Percentiles rank a stretch among this genome's conserved stretches.
phyloP scores from a whole-genome alignment of 768 basidiomycete genomes.

The Macrolepiota dolichaula region DNA sequence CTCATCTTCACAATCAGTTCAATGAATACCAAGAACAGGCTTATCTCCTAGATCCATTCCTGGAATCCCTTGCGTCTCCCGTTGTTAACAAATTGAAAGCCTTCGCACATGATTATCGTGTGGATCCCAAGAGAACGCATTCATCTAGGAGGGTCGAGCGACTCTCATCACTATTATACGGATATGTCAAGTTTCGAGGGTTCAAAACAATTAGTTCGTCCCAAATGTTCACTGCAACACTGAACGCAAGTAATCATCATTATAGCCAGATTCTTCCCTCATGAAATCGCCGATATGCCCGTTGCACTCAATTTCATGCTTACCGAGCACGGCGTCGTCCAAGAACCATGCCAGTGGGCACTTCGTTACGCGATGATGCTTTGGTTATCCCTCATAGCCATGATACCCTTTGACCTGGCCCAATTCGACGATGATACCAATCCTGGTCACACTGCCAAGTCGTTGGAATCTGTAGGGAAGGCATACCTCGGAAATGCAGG shows the following conservation, averaged over 20 bases:
- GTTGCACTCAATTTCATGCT: conserved; percentile 68
- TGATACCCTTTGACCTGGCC: conserved; percentile 88
- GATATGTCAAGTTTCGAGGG: conserved; percentile 84
- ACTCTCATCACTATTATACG: conserved; percentile 65
- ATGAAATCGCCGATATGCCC: conserved; percentile 79
- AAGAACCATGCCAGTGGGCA: conserved; percentile 60
- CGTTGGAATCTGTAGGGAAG: conserved; percentile 59
- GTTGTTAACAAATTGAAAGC: conserved; percentile 62
- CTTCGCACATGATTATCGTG: conserved; percentile 42
- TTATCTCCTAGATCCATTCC: conserved; percentile 85
- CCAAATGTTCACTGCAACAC: conserved; percentile 3
- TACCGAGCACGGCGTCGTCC: conserved; percentile 38
- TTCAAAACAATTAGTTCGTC: conserved; percentile 81
- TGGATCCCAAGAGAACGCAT: conserved; percentile 22
- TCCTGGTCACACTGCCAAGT: conserved; percentile 49
- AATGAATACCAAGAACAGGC: conserved; percentile 91
- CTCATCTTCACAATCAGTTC: conserved; percentile 44
- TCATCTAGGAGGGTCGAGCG: conserved; percentile 42
- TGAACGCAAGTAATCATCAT: conserved; percentile 2
- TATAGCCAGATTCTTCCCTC: conserved; percentile 90
- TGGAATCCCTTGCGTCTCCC: conserved; percentile 77
- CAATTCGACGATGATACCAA: conserved; percentile 70
- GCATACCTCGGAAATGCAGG: conserved; percentile 63
- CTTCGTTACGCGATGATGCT: conserved; percentile 80
- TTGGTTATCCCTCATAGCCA: conserved; percentile 93